These are phyloP conservation scores for Arthrobotrys megalospora DNA, from an alignment of 2,329 filamentous ascomycete genomes.

Conservation along the genomic window DNA sequence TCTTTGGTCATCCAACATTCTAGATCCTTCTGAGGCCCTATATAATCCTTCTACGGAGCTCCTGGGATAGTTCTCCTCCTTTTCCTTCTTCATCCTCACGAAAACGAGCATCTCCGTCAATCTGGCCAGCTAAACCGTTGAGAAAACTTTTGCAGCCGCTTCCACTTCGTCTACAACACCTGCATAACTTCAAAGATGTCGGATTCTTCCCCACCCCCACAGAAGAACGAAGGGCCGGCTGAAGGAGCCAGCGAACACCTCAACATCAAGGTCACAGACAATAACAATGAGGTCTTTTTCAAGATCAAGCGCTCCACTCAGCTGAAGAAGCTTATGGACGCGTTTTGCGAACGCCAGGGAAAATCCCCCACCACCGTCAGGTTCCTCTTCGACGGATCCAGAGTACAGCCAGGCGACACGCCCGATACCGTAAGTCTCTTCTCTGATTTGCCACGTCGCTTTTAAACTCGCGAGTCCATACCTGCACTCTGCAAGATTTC, in stretches of 20 bases:
- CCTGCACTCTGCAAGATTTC: not conserved
- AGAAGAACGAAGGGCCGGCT: slow-evolving; percentile 68
- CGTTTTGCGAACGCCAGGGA: slow-evolving; percentile 96
- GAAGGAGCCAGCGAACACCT: slow-evolving; percentile 79
- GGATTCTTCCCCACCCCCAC: slow-evolving; percentile 68
- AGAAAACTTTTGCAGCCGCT: slow-evolving; percentile 34
- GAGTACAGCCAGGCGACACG: slow-evolving; percentile 89
- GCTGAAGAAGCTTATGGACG: slow-evolving; percentile 97
- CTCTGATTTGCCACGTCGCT: slow-evolving; percentile 23
- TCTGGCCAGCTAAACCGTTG: not conserved
- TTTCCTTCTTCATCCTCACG: slow-evolving; percentile 15
- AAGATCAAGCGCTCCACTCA: slow-evolving; percentile 99
- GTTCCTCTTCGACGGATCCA: slow-evolving; percentile 95
- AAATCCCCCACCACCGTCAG: slow-evolving; percentile 87
- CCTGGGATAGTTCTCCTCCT: not conserved
- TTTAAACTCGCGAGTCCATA: slow-evolving; percentile 14
- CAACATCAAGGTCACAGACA: slow-evolving; percentile 99
- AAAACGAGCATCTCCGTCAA: slow-evolving; percentile 21
- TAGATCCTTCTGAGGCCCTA: slow-evolving; percentile 23
- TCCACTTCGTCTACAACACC: slow-evolving; percentile 49
- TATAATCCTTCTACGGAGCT: not conserved
- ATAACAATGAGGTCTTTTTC: slow-evolving; percentile 99
- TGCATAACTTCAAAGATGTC: slow-evolving; percentile 68
- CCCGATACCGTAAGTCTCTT: slow-evolving; percentile 84
- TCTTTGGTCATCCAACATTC: slow-evolving; percentile 2